phyloP scores from a whole-genome alignment of 2,329 filamentous ascomycete species.

The Waltergamsia citrina region DNA sequence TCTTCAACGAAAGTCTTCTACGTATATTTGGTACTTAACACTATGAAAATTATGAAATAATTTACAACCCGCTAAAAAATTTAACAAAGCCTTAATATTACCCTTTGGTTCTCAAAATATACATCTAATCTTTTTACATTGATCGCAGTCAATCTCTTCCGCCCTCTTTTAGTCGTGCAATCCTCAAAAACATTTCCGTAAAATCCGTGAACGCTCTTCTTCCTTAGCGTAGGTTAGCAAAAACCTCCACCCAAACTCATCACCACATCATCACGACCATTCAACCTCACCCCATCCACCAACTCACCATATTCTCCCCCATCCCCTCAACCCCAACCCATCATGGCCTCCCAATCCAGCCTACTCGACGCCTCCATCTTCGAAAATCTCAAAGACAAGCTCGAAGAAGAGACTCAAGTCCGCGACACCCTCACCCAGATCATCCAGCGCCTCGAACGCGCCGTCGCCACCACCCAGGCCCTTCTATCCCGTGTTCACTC shows the following conservation, averaged over 20 bases:
- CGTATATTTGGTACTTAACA: too few species aligned
- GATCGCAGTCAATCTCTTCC: too few species aligned
- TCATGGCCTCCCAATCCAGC: constrained; percentile 21
- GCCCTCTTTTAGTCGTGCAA: too few species aligned
- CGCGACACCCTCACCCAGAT: constrained; percentile 78
- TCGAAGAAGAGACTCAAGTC: constrained; percentile 77
- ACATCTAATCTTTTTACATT: too few species aligned
- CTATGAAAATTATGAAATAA: too few species aligned
- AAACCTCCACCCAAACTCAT: not conserved
- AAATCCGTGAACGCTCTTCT: too few species aligned
- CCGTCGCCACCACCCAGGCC: constrained; percentile 73
- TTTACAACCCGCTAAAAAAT: too few species aligned
- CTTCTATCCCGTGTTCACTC: constrained; percentile 85
- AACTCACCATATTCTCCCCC: not conserved
- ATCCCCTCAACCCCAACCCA: constrained; percentile 6
- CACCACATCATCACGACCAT: not conserved
- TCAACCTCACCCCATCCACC: not conserved
- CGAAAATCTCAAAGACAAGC: constrained; percentile 74
- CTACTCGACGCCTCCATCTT: constrained; percentile 73
- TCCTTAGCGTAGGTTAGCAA: too few species aligned
- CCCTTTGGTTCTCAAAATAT: too few species aligned
- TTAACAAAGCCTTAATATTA: too few species aligned
- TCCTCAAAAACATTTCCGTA: too few species aligned
- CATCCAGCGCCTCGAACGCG: constrained; percentile 72
- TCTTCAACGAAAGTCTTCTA: too few species aligned